phyloP scores from a whole-genome alignment of 2,329 filamentous ascomycete genomes.

The Ophiognomonia clavigignenti-juglandacearum region DNA sequence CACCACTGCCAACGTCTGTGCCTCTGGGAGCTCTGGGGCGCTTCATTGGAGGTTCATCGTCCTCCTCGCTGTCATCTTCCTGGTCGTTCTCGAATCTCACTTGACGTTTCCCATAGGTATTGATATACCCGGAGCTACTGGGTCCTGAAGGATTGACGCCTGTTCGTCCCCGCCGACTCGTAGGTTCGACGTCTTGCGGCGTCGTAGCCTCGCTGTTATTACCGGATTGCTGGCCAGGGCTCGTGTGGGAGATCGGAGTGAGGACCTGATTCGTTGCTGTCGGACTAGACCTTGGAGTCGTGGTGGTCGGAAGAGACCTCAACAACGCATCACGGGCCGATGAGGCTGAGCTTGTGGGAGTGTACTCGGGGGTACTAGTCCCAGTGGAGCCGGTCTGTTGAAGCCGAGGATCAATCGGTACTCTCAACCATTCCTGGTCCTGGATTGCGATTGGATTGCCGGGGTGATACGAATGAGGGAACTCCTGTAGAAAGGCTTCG shows the following conservation, averaged over 20 bases:
- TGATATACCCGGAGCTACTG: conserved; percentile 1
- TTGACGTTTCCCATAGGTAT: conserved; percentile 6
- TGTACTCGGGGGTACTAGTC: neutral
- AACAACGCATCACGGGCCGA: conserved; percentile 2
- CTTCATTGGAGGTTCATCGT: conserved; percentile 9
- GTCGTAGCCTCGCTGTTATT: neutral
- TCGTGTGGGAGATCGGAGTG: conserved; percentile 13
- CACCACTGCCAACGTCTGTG: conserved; percentile 18
- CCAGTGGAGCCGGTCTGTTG: neutral
- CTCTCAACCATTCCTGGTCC: conserved; percentile 14
- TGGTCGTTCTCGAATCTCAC: conserved; percentile 3
- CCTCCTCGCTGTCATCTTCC: conserved; percentile 11
- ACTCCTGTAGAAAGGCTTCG: conserved; percentile 21
- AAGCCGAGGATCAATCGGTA: conserved; percentile 17
- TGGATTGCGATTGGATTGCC: neutral
- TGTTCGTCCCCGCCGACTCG: neutral
- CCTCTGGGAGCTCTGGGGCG: conserved; percentile 19
- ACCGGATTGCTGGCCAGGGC: conserved; percentile 5
- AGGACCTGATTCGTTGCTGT: conserved; percentile 9
- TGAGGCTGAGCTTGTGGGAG: conserved; percentile 1
- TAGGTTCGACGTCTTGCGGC: conserved; percentile 9
- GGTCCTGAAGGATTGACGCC: neutral
- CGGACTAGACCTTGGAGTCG: conserved; percentile 12
- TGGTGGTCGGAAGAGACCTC: neutral
- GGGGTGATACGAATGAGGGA: conserved; percentile 20